A percentile compares a stretch with the other conserved stretches of the same genome.
These are phyloP conservation scores for Gossypium lobatum DNA, from an alignment of 441 rosid species.

Conservation along the genomic window DNA sequence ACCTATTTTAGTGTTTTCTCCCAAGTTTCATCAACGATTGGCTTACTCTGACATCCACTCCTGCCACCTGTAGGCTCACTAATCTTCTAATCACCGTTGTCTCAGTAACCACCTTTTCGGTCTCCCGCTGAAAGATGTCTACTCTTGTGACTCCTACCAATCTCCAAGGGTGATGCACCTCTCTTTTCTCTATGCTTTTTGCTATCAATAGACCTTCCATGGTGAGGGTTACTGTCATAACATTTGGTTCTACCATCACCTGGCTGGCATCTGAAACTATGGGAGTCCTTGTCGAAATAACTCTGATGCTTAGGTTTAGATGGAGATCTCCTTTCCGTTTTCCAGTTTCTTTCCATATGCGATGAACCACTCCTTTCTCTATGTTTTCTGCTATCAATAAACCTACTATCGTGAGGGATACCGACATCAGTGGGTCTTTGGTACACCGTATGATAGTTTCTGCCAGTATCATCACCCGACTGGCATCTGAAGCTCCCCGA, in stretches of 20 bases:
- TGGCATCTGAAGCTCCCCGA: neutral
- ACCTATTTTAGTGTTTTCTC: neutral
- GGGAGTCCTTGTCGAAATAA: neutral
- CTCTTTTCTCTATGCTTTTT: slow-evolving; percentile 2
- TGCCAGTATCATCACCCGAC: neutral
- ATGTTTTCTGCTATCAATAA: neutral
- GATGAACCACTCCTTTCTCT: neutral
- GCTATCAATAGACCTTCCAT: neutral
- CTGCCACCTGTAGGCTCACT: neutral
- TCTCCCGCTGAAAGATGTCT: neutral
- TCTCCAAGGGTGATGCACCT: slow-evolving; percentile 1
- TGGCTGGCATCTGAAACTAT: neutral
- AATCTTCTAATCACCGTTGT: neutral
- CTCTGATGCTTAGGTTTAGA: neutral
- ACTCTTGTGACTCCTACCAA: neutral
- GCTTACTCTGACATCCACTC: neutral
- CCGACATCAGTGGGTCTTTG: neutral
- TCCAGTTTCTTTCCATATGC: neutral
- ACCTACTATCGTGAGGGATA: neutral
- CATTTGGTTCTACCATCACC: neutral
- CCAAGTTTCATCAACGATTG: neutral
- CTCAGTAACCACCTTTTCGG: too few relatives aligned
- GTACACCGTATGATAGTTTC: neutral
- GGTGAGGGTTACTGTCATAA: neutral
- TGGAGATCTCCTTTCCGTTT: neutral